Conservation (phyloP, 345 rosid species). For the Dipteronia dyeriana region DNA sequence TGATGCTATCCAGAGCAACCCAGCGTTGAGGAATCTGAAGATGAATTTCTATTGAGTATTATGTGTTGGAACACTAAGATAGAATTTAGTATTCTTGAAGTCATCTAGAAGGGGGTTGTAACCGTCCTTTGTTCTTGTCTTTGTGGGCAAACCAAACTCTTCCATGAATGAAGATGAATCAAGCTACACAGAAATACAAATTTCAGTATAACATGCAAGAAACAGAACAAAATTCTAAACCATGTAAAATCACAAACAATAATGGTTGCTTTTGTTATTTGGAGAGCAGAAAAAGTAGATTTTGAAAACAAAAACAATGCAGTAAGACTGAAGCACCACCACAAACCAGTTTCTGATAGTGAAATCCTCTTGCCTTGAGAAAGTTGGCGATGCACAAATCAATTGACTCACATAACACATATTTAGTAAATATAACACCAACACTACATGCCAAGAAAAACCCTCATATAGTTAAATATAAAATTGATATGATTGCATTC, state of each 20-base stretch:
- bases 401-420: background rate
- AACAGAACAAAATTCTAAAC: background rate
- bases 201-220: constrained; percentile 2
- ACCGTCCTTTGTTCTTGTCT: constrained; percentile 87
- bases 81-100: constrained; percentile 91
- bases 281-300: background rate
- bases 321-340: background rate
- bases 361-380: background rate
- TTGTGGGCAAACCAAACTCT: constrained; percentile 87
- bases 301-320: background rate
- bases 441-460: background rate
- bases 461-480: background rate
- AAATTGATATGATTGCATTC: background rate
- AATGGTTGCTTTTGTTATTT: background rate
- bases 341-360: background rate
- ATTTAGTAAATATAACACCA: background rate
- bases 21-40: background rate
- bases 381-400: background rate
- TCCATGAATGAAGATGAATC: constrained; percentile 92
- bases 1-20: background rate
- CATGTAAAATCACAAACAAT: background rate
- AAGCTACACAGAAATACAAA: constrained; percentile 42
- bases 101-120: constrained; percentile 94
- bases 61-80: constrained; percentile 94
- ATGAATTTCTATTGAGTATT: constrained; percentile 47